Evolutionary conservation across 148 eudicot species (phyloP).

Genomic region (Chenopodium formosanum): DNA sequence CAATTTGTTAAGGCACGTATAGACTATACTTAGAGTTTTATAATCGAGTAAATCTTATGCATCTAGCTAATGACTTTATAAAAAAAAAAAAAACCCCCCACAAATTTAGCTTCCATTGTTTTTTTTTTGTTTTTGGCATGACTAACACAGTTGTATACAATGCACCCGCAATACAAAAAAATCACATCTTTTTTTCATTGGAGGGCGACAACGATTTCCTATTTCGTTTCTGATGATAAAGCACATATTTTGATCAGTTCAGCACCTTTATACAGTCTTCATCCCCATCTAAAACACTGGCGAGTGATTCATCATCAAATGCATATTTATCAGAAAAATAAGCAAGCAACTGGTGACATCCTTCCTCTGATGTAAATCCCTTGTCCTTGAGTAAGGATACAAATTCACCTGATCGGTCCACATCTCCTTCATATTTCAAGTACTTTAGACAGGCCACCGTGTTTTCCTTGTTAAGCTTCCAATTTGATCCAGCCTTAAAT

Average conservation of each 20-base stretch:
- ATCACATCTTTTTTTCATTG: too few species aligned
- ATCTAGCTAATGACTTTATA: too few species aligned
- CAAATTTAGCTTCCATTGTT: too few species aligned
- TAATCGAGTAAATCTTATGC: too few species aligned
- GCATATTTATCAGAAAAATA: conserved; percentile 19
- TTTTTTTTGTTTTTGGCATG: too few species aligned
- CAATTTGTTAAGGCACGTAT: too few species aligned
- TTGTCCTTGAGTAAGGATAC: conserved; percentile 27
- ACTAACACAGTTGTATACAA: too few species aligned
- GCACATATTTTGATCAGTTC: neutral
- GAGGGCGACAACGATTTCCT: too few species aligned
- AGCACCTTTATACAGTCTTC: neutral
- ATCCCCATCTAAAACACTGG: neutral
- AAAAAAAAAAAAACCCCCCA: too few species aligned
- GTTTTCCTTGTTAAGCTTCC: conserved; percentile 27
- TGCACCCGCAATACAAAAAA: too few species aligned
- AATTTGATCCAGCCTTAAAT: neutral
- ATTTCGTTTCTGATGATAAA: too few species aligned
- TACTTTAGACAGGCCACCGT: conserved; percentile 30
- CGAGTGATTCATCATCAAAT: conserved; percentile 14
- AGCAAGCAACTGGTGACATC: conserved; percentile 18
- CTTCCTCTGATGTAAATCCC: conserved; percentile 17
- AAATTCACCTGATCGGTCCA: conserved; percentile 16
- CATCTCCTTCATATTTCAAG: conserved; percentile 38
- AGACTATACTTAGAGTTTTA: too few species aligned